Evolutionary conservation across 768 basidiomycete genomes (phyloP).

Genomic region (Amanita polypyramis): DNA sequence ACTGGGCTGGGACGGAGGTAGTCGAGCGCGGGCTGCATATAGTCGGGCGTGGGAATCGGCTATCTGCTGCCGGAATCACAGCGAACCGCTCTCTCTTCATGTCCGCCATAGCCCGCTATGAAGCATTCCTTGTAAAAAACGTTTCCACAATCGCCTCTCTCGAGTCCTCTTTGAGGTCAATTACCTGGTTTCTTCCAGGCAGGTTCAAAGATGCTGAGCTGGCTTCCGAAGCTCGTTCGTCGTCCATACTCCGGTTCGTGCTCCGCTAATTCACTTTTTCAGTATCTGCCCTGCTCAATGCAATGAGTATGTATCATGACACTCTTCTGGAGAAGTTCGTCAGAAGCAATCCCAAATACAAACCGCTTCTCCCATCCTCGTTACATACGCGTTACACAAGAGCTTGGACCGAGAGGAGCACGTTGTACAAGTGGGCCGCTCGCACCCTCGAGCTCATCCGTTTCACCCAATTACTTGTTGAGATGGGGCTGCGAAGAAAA

Average conservation of each 20-base stretch:
- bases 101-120: slow-evolving; percentile 66
- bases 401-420: slow-evolving; percentile 68
- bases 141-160: slow-evolving; percentile 78
- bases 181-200: slow-evolving; percentile 94
- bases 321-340: slow-evolving; percentile 68
- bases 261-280: slow-evolving; percentile 11
- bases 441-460: slow-evolving; percentile 66
- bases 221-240: slow-evolving; percentile 89
- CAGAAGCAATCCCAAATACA: slow-evolving; percentile 56
- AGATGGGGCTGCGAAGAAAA: slow-evolving; percentile 79
- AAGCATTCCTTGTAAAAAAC: slow-evolving; percentile 76
- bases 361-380: slow-evolving; percentile 64
- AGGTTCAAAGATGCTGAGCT: slow-evolving; percentile 96
- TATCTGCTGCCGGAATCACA: not conserved
- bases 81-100: slow-evolving; percentile 22
- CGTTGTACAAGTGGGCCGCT: slow-evolving; percentile 69
- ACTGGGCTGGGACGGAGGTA: slow-evolving; percentile 56
- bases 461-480: slow-evolving; percentile 76
- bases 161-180: slow-evolving; percentile 78
- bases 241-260: slow-evolving; percentile 7
- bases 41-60: slow-evolving; percentile 2
- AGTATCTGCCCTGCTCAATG: slow-evolving; percentile 86
- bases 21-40: slow-evolving; percentile 26
- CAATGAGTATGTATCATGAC: slow-evolving; percentile 92
- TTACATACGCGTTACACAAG: slow-evolving; percentile 84